Conservation (phyloP, 345 rosid species). For the Cardiospermum halicacabum region DNA sequence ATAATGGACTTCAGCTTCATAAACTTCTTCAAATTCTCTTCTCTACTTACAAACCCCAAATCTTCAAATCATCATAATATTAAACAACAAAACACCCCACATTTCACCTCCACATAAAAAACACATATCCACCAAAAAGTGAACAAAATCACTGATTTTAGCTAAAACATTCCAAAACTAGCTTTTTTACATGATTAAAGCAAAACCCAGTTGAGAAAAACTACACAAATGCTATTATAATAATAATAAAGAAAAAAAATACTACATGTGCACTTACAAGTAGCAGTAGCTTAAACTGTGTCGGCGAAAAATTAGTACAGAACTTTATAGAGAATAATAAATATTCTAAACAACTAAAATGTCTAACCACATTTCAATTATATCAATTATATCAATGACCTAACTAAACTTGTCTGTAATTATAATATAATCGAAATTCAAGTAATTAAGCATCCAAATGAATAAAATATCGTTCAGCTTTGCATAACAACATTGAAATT, state of each 20-base stretch:
- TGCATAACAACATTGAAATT: too few relatives aligned
- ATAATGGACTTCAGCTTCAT: conserved; percentile 52
- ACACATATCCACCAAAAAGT: conserved; percentile 23
- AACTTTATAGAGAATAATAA: conserved; percentile 18
- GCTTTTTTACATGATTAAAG: background rate
- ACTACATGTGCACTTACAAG: conserved; percentile 26
- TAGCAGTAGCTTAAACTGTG: conserved; percentile 5
- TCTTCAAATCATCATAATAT: conserved; percentile 18
- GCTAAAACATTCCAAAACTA: conserved; percentile 5
- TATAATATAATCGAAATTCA: too few relatives aligned
- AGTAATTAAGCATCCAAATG: too few relatives aligned
- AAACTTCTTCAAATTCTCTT: conserved; percentile 20
- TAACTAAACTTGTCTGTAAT: too few relatives aligned
- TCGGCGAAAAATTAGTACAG: conserved; percentile 1
- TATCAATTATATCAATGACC: too few relatives aligned
- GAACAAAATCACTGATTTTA: conserved; percentile 37
- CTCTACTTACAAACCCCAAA: conserved; percentile 18
- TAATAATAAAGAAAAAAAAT: too few relatives aligned
- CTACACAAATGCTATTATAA: conserved; percentile 1
- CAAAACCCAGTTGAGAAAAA: conserved; percentile 29
- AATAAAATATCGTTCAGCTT: too few relatives aligned
- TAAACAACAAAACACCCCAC: conserved; percentile 25
- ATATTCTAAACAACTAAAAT: too few relatives aligned
- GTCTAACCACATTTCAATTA: too few relatives aligned
- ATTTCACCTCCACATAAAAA: conserved; percentile 23